Percentiles rank a stretch among this genome's conserved stretches.
Conservation (phyloP, 2,329 filamentous ascomycete species). For the Fusarium musae region DNA sequence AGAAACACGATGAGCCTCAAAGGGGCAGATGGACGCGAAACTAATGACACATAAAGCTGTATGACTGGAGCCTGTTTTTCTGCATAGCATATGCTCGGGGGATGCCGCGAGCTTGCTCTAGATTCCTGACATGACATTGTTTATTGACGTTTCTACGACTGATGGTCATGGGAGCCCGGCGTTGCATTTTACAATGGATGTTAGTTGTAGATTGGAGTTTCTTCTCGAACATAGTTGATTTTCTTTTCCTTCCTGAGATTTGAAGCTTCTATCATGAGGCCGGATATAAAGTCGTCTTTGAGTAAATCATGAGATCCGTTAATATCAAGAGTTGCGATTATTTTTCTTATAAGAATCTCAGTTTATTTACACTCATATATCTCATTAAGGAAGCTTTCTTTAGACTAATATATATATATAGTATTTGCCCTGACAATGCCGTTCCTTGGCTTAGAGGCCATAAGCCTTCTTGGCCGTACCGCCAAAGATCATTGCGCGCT, state of each 20-base stretch:
- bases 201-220: conserved; percentile 18
- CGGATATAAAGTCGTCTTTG: background rate
- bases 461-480: conserved; percentile 80
- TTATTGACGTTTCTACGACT: conserved; percentile 25
- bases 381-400: background rate
- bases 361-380: conserved; percentile 1
- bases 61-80: conserved; percentile 36
- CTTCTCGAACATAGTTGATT: conserved; percentile 4
- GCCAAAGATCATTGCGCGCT: conserved; percentile 76
- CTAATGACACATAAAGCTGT: conserved; percentile 40
- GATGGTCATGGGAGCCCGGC: conserved; percentile 22
- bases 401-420: background rate
- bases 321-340: conserved; percentile 15
- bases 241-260: background rate
- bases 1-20: conserved; percentile 15
- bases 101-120: conserved; percentile 10
- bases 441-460: conserved; percentile 51
- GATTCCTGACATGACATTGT: conserved; percentile 27
- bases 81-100: conserved; percentile 32
- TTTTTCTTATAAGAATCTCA: background rate
- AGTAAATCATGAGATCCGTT: background rate
- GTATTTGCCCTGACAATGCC: background rate
- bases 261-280: background rate
- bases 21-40: conserved; percentile 31
- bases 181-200: conserved; percentile 24